Base-by-base conservation (phyloP, 2,329 filamentous ascomycete species). In the Cladosporium sp. region DNA sequence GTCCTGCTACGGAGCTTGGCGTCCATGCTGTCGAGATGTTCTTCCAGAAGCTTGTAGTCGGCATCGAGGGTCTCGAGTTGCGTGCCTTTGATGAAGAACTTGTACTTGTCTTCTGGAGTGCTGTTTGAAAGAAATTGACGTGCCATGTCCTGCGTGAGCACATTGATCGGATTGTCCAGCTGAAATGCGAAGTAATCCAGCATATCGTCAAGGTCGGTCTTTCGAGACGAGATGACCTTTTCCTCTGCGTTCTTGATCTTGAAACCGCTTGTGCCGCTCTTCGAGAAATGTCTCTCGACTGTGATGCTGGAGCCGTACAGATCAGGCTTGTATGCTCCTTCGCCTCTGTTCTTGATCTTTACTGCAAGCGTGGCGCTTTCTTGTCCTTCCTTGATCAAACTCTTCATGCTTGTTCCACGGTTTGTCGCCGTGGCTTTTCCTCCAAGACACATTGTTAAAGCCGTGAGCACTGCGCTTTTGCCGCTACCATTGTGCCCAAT, bases 401-500 rank as follows among this genome's bases (percentile, higher is more conserved):
- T 91, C 78, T 96, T 96, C 29, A 99, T 80, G 72, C 90, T 96
- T 61, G 91, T 91, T 46, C 93, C 95, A 69, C 95, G 90, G 74
- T 98, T 98, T 4, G 95, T 98, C 18, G 91, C 88, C 64, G 92
- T 92, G 1, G 95, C 93, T 78, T 97, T 98, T 23, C 91, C 94
- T 67, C 95, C 95, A n/a, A 99, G 83, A 74, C 95, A 98, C 37
- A 99, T 84, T 0, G 93, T 97, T 69, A 99, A 87, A 5, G 93
- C 95, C 0, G 95, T 98, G 31, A 99, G 81, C 16, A 98, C 90
- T 2, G 95, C 95, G 77, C 95, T 99, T 81, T 99, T 99, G 40
- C 95, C 95, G 75, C 94, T 98, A 35, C 95, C 95, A 75, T 99
- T 99, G 77, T 97, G 93, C 18, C 95, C 95, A 64, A 97, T 93